Evolutionary conservation across 306 rosid genomes (phyloP).

Genomic region (Cucumis melo): DNA sequence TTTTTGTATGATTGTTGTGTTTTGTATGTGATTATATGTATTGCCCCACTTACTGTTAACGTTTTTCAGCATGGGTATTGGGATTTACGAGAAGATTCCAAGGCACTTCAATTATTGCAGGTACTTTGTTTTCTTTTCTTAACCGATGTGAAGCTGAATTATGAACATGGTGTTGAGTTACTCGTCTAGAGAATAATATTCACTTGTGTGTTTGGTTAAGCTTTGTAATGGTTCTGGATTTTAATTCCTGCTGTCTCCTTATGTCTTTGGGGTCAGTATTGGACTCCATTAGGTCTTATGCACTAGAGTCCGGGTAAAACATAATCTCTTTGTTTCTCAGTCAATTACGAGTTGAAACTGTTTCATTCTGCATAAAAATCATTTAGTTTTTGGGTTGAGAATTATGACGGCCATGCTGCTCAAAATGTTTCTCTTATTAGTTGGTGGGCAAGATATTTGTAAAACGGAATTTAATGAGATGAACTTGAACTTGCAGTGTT

Average conservation of each 20-base stretch:
- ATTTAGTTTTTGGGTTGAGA: background rate
- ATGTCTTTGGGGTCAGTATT: background rate
- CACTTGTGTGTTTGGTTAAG: background rate
- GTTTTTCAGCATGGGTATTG: constrained; percentile 59
- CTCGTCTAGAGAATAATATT: background rate
- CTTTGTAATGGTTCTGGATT: background rate
- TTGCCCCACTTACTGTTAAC: background rate
- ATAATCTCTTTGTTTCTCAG: background rate
- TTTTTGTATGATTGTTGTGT: background rate
- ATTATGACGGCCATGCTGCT: background rate
- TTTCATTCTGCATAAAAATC: background rate
- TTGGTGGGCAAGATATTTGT: background rate
- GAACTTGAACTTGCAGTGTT: background rate
- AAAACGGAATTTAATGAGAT: background rate
- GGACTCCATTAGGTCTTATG: background rate
- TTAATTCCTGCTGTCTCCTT: background rate
- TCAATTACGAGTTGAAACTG: background rate
- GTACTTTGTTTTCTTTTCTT: constrained; percentile 17
- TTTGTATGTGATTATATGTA: background rate
- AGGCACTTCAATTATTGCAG: constrained; percentile 57
- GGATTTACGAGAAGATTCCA: constrained; percentile 65
- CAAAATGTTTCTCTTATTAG: background rate
- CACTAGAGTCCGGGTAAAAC: background rate
- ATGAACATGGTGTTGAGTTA: background rate
- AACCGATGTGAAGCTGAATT: background rate